Evolutionary conservation across 2,329 filamentous ascomycete species (phyloP).

Genomic region (Cercospora sesami): DNA sequence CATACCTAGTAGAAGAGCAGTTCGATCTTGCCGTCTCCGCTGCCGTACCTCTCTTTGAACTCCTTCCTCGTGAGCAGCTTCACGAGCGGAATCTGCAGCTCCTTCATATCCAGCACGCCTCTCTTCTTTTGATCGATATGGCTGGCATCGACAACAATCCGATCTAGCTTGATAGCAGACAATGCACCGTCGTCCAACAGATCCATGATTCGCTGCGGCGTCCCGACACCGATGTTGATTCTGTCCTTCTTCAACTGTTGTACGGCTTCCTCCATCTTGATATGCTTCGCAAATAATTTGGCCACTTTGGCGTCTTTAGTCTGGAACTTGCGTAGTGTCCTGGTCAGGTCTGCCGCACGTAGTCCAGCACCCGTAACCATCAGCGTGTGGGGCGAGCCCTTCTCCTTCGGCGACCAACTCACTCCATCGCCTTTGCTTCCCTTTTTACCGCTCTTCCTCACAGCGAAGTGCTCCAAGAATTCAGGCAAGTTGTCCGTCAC

Average conservation of each 20-base stretch:
- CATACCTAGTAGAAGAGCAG: conserved; percentile 63
- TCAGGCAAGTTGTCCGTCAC: conserved; percentile 70
- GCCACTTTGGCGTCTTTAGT: conserved; percentile 75
- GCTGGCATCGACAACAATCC: conserved; percentile 85
- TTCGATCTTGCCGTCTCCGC: conserved; percentile 53
- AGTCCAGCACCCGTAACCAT: conserved; percentile 83
- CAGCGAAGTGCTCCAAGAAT: conserved; percentile 70
- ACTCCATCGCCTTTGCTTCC: conserved; percentile 52
- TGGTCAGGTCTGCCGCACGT: conserved; percentile 80
- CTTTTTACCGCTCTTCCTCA: conserved; percentile 31
- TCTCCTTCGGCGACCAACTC: conserved; percentile 64
- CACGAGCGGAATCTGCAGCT: conserved; percentile 78
- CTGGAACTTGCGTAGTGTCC: conserved; percentile 74
- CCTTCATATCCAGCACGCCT: conserved; percentile 92
- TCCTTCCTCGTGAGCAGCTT: conserved; percentile 70
- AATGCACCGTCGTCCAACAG: conserved; percentile 78
- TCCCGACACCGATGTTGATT: conserved; percentile 86
- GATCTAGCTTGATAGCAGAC: conserved; percentile 68
- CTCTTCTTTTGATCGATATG: conserved; percentile 94
- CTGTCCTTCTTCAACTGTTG: conserved; percentile 67
- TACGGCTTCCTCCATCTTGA: conserved; percentile 87
- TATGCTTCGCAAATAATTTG: conserved; percentile 97
- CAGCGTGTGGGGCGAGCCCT: conserved; percentile 70
- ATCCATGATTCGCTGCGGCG: conserved; percentile 77
- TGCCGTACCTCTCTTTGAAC: conserved; percentile 68